These are phyloP conservation scores for Gamsiella multidivaricata DNA, from an alignment of 192 early-diverging fungal species.

Conservation along the genomic window DNA sequence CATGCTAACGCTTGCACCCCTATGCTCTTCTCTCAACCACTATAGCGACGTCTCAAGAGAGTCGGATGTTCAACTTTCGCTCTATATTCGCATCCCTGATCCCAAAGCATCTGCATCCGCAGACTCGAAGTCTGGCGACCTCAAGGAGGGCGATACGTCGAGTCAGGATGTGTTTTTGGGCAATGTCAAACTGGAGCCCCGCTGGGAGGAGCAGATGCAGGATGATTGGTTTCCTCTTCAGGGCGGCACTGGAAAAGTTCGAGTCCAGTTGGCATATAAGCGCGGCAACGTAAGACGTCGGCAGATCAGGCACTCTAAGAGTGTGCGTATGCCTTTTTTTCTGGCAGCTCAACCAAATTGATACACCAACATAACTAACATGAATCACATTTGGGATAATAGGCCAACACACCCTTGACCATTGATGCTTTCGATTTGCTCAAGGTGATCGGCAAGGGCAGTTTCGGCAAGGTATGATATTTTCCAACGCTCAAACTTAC, in stretches of 20 bases:
- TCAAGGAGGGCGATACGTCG: constrained; percentile 33
- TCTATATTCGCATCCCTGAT: constrained; percentile 64
- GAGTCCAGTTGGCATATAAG: constrained; percentile 79
- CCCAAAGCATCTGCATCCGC: constrained; percentile 40
- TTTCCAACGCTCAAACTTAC: too few relatives aligned
- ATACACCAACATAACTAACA: background rate
- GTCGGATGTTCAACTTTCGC: constrained; percentile 68
- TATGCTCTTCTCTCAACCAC: background rate
- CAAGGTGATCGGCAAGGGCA: constrained; percentile 96
- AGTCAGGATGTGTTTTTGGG: constrained; percentile 65
- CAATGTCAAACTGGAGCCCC: constrained; percentile 63
- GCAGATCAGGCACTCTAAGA: background rate
- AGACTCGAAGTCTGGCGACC: constrained; percentile 52
- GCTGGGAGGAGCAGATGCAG: constrained; percentile 63
- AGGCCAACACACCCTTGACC: constrained; percentile 77
- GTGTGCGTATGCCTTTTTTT: too few relatives aligned
- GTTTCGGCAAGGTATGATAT: constrained; percentile 89
- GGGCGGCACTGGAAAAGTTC: constrained; percentile 76
- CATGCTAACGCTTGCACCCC: background rate
- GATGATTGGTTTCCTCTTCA: constrained; percentile 73
- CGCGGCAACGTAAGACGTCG: constrained; percentile 65
- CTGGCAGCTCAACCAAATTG: background rate
- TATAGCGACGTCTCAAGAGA: constrained; percentile 70
- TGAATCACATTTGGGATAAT: background rate
- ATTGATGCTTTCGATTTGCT: constrained; percentile 94